Evolutionary conservation across 2,329 filamentous ascomycete species (phyloP), one percentile per base, ranked within the genome.

Genomic region (Monosporascus sp.): DNA sequence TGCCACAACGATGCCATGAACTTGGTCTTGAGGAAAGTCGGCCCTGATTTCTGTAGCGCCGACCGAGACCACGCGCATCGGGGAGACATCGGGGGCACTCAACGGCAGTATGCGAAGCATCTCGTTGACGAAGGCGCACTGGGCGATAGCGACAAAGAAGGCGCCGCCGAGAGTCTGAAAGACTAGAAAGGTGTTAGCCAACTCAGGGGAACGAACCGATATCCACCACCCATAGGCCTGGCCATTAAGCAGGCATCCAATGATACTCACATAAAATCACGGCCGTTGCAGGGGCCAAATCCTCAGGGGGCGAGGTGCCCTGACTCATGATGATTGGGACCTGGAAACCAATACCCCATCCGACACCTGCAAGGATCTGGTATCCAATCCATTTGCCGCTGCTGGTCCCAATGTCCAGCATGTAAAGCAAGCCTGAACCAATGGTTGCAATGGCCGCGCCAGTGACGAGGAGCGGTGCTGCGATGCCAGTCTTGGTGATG

Each of bases 321-420:
- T 75, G 72, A 0, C 66, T 64, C 5, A 70, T 64, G 9, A 72
- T 70, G 49, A 76, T 68, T 0, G 72, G 71, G 1, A 73, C 61
- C 52, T 76, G 70, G 7, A 67, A 54, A 5, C 56, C 64, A 3
- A 60, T 52, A 5, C 72, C 59, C 7, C 45, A n/a, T 2, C 69
- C 72, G n/a, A 71, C 58, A 3, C 74, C 75, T 14, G 61, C 62
- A 2, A 76, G 51, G 9, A 77, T 62, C 56, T 78, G 73, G 51
- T 73, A 77, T 3, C 72, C 73, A 17, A 77, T 71, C 73, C 74
- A 77, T n/a, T 63, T 59, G 1, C 60, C 67, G 0, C 63, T 56
- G 3, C 57, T 31, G 14, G 69, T 66, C 19, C 56, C 46, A 1
- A 64, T 50, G 9, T 62, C 58, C 1, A 73, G 54, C 4, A 61